Base-by-base conservation (phyloP, 495 filamentous ascomycete genomes). In the Chaetomium tenue region DNA sequence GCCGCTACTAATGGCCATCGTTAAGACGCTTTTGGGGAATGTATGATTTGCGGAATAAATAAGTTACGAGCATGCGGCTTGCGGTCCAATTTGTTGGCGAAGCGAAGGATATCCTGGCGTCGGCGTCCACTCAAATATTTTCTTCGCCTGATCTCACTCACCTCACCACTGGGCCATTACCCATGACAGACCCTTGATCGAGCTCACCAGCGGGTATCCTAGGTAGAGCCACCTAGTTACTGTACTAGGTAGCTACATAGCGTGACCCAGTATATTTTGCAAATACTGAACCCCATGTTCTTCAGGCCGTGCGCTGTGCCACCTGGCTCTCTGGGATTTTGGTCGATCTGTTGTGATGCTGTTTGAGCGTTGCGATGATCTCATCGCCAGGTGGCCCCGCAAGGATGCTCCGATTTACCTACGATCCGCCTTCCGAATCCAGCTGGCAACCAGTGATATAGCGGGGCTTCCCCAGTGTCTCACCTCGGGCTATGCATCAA, bases 1-100 rank as follows among this genome's bases (percentile, higher is more conserved):
- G 78, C 67, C 25, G 61, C 68, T 2, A 57, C 63, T 4, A 75
- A 75, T 30, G 71, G 71, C 30, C 71, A 73, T 57, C 72, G 60
- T 37, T 73, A 72, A 52, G 30, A 12, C 52, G 39, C 13, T 9
- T 37, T 37, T 37, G 33, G 60, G 50, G 44, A 7, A 16, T 8
- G 47, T 3, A 39, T 23, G 22, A 20, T 26, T 16, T 15, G 7
- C 9, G 53, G 33, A 26, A 30, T 5, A 26, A 12, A 30, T 5
- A 26, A 12, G 20, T 23, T 16, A 13, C 15, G 51, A n/a, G n/a
- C 51, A 20, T 30, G 50, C 12, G 50, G 30, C 28, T 50, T 23
- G 46, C 20, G n/a, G 40, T 44, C 3, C 16, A 16, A 15, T 5
- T 44, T 11, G 40, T 16, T 44, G 13, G 40, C 13, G 13, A 18